A percentile compares a stretch with the other conserved stretches of the same genome.
Conservation (phyloP, 768 basidiomycete species). For the Hypholoma sublateritium region DNA sequence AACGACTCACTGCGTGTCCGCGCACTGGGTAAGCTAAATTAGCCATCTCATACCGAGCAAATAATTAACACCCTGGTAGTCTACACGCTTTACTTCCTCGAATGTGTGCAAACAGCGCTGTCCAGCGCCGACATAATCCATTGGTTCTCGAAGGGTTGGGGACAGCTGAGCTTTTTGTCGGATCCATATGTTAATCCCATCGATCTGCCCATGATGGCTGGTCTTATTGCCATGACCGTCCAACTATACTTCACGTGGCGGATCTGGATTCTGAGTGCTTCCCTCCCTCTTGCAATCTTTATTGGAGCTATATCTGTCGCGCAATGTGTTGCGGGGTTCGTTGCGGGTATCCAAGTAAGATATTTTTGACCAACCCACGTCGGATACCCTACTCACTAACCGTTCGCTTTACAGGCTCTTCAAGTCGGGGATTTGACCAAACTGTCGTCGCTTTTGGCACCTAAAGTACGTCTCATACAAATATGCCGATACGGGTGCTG, state of each 20-base stretch:
- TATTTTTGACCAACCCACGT: too few relatives aligned
- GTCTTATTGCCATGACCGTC: constrained; percentile 4
- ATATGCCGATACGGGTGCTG: background rate
- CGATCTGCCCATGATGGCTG: constrained; percentile 5
- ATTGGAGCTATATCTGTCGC: constrained; percentile 2
- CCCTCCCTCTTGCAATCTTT: background rate
- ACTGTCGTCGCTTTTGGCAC: background rate
- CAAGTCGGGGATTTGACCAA: constrained; percentile 2
- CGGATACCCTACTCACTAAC: background rate
- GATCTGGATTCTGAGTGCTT: constrained; percentile 4
- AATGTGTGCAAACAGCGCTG: constrained; percentile 3
- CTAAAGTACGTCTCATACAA: background rate
- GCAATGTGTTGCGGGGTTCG: constrained; percentile 2
- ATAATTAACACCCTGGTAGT: background rate
- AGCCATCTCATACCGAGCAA: background rate
- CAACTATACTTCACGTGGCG: constrained; percentile 8
- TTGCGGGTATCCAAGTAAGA: constrained; percentile 1
- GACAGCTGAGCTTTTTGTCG: background rate
- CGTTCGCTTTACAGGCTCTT: background rate
- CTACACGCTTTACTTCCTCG: background rate
- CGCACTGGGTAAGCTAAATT: background rate
- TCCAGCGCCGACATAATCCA: constrained; percentile 6
- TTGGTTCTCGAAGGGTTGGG: constrained; percentile 5
- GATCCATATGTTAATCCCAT: constrained; percentile 4
- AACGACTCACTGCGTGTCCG: background rate